Evolutionary conservation across 2,329 filamentous ascomycete genomes (phyloP).

Genomic region (Davidsoniella neocaledoniae): DNA sequence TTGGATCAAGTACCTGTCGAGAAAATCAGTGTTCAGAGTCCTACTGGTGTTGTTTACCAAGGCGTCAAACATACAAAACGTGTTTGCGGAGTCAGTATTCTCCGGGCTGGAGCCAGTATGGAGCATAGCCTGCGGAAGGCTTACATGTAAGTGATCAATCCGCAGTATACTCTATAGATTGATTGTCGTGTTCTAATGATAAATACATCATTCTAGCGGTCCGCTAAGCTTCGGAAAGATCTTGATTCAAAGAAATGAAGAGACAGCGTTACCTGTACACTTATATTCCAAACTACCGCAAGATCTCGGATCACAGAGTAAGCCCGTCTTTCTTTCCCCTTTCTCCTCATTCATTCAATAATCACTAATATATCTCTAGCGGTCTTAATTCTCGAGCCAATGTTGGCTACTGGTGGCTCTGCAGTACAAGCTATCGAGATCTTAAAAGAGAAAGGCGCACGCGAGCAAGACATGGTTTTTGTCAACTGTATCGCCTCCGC

Average conservation of each 20-base stretch:
- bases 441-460: constrained; percentile 13
- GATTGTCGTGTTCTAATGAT: not conserved
- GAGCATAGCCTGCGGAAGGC: constrained; percentile 18
- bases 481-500: constrained; percentile 18
- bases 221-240: constrained; percentile 20
- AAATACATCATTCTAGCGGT: constrained; percentile 11
- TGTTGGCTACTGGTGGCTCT: constrained; percentile 17
- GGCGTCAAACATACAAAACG: constrained; percentile 8
- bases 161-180: too few relatives aligned
- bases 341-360: too few relatives aligned
- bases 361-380: constrained; percentile 13
- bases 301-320: constrained; percentile 13
- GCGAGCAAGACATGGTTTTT: constrained; percentile 18
- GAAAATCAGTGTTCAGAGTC: constrained; percentile 10
- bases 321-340: not conserved
- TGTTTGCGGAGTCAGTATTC: constrained; percentile 20
- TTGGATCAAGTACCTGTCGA: constrained; percentile 12
- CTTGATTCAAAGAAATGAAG: constrained; percentile 20
- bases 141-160: constrained; percentile 15
- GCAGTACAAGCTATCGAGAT: constrained; percentile 15
- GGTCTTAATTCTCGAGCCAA: constrained; percentile 15
- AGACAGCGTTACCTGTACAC: constrained; percentile 17
- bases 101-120: constrained; percentile 20
- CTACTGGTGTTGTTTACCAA: constrained; percentile 11
- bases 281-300: constrained; percentile 19